A percentile compares a stretch with the other conserved stretches of the same genome.
Evolutionary conservation across 495 filamentous ascomycete species (phyloP).

Genomic region (Xylaria cubensis): DNA sequence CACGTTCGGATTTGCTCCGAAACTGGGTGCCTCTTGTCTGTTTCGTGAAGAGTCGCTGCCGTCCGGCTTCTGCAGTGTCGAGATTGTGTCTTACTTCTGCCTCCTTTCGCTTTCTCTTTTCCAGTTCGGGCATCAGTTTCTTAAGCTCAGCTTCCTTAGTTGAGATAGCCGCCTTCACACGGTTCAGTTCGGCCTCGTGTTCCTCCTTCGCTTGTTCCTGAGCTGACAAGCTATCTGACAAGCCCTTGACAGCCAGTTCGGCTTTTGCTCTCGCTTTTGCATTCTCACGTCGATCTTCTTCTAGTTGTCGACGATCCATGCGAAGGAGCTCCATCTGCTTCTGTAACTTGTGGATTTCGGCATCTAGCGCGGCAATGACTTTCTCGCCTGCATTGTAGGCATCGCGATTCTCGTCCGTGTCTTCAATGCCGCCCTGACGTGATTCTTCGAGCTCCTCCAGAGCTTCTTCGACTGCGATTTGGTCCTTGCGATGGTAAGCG

Average conservation of each 20-base stretch:
- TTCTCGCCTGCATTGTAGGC: conserved; percentile 80
- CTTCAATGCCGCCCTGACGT: conserved; percentile 79
- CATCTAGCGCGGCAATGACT: conserved; percentile 77
- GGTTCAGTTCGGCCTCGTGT: conserved; percentile 74
- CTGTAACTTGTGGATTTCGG: conserved; percentile 76
- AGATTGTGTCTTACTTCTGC: conserved; percentile 69
- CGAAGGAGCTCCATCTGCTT: conserved; percentile 84
- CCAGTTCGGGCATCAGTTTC: conserved; percentile 76
- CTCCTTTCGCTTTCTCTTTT: conserved; percentile 74
- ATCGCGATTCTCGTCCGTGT: conserved; percentile 80
- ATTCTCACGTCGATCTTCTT: conserved; percentile 84
- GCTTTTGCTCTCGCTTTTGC: conserved; percentile 79
- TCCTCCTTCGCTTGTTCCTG: conserved; percentile 71
- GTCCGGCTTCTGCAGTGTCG: conserved; percentile 73
- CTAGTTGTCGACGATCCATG: conserved; percentile 86
- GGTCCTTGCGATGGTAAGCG: conserved; percentile 89
- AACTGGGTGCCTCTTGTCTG: conserved; percentile 91
- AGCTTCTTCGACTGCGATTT: conserved; percentile 74
- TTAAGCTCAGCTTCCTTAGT: conserved; percentile 77
- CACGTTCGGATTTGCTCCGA: conserved; percentile 84
- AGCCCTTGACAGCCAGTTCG: conserved; percentile 81
- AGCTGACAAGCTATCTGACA: conserved; percentile 80
- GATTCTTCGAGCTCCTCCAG: conserved; percentile 85
- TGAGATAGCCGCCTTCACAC: conserved; percentile 76
- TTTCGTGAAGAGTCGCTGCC: conserved; percentile 88